Percentiles rank a stretch among this genome's conserved stretches.
Evolutionary conservation across 306 rosid species (phyloP).

Genomic region (Corylus avellana): DNA sequence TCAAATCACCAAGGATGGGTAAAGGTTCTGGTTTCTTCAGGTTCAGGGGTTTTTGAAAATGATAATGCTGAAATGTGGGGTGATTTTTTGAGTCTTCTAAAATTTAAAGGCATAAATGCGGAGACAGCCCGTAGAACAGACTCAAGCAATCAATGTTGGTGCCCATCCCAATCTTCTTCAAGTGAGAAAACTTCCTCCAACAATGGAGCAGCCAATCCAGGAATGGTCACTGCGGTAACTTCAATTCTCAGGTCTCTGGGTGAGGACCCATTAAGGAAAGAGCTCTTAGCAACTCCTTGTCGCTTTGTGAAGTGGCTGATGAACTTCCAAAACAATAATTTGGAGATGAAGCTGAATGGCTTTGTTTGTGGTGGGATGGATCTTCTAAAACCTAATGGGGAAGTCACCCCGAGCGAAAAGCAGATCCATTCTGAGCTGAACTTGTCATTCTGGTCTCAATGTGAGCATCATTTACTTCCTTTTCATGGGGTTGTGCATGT

Average conservation of each 20-base stretch:
- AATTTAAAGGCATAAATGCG: conserved; percentile 55
- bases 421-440: conserved; percentile 55
- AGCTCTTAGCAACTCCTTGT: conserved; percentile 77
- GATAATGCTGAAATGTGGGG: conserved; percentile 59
- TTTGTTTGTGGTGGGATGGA: conserved; percentile 40
- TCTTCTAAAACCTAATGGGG: conserved; percentile 31
- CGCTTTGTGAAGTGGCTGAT: conserved; percentile 81
- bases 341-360: conserved; percentile 72
- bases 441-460: conserved; percentile 85
- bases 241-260: conserved; percentile 81
- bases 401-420: conserved; percentile 34
- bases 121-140: conserved; percentile 37
- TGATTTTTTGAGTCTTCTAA: conserved; percentile 75
- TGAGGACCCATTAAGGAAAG: conserved; percentile 86
- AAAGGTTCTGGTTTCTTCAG: conserved; percentile 63
- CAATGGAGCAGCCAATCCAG: conserved; percentile 42
- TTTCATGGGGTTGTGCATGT: conserved; percentile 89
- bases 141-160: conserved; percentile 55
- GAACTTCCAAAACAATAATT: conserved; percentile 62
- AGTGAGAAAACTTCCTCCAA: conserved; percentile 50
- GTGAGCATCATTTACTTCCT: conserved; percentile 97
- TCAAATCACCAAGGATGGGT: conserved; percentile 66
- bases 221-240: conserved; percentile 64
- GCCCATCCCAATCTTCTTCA: conserved; percentile 55
- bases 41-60: conserved; percentile 76